Percentiles rank a stretch among this genome's conserved stretches.
Evolutionary conservation across 1,139 yeast species (phyloP).

Genomic region (Scheffersomyces quercinus): DNA sequence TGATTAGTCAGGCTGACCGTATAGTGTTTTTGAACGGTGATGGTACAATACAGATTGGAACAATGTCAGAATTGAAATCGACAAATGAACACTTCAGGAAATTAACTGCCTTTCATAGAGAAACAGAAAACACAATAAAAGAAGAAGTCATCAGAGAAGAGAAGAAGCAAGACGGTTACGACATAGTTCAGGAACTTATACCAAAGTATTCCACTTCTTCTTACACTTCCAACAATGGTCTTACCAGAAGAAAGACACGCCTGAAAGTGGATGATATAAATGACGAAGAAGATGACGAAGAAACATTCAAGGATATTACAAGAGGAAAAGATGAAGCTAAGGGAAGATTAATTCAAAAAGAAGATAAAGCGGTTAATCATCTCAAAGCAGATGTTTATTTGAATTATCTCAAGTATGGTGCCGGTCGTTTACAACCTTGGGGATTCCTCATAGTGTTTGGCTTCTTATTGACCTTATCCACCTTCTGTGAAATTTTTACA

Average conservation of each 20-base stretch:
- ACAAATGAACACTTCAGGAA: constrained; percentile 28
- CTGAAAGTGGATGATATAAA: constrained; percentile 4
- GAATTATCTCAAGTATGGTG: constrained; percentile 36
- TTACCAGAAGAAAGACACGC: neutral
- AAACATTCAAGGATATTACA: constrained; percentile 14
- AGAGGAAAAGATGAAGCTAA: constrained; percentile 14
- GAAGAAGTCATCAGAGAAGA: constrained; percentile 9
- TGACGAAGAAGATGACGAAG: constrained; percentile 17
- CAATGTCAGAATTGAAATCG: constrained; percentile 34
- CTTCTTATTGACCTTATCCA: constrained; percentile 1
- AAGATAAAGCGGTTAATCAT: constrained; percentile 31
- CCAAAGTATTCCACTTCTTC: neutral
- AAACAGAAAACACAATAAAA: constrained; percentile 24
- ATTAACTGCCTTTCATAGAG: constrained; percentile 32
- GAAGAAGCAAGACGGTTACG: constrained; percentile 17
- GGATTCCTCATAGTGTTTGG: constrained; percentile 9
- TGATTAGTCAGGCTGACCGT: constrained; percentile 43
- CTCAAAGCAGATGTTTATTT: constrained; percentile 22
- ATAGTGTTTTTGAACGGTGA: constrained; percentile 41
- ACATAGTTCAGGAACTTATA: neutral
- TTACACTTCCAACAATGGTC: neutral
- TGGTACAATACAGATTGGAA: constrained; percentile 40
- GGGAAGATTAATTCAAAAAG: constrained; percentile 28
- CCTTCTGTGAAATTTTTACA: constrained; percentile 11
- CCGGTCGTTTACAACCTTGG: constrained; percentile 23